Conservation (phyloP, 1,284 basidiomycete genomes). For the Fomitiporia mediterranea region DNA sequence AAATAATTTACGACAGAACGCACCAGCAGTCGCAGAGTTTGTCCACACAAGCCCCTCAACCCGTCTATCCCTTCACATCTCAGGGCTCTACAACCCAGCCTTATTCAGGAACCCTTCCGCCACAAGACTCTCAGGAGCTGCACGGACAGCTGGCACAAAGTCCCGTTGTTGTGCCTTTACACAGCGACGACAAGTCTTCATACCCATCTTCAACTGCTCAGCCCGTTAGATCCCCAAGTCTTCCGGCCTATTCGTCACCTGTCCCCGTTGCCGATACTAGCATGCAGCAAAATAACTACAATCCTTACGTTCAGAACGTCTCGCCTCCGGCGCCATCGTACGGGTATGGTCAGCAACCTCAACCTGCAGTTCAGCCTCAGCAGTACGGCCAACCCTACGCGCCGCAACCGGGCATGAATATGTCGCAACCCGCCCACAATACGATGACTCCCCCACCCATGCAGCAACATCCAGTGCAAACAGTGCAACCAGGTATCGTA, state of each 20-base stretch:
- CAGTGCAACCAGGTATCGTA: conserved; percentile 15
- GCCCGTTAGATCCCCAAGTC: not conserved
- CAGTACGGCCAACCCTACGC: too few relatives aligned
- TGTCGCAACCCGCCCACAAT: too few relatives aligned
- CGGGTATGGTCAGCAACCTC: not conserved
- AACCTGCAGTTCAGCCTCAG: not conserved
- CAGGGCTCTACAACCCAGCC: not conserved
- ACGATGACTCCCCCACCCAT: not conserved
- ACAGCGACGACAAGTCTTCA: not conserved
- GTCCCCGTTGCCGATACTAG: not conserved
- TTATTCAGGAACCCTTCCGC: not conserved
- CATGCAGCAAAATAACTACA: not conserved
- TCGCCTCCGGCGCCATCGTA: not conserved
- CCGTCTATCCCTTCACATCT: not conserved
- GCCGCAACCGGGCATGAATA: not conserved
- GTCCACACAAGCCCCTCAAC: not conserved
- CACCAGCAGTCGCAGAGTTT: conserved; percentile 3
- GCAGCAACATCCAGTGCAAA: not conserved
- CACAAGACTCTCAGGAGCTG: not conserved
- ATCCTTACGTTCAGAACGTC: not conserved
- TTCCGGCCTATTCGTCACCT: not conserved
- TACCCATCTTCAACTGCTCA: not conserved
- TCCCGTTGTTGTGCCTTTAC: not conserved
- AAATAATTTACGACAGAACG: not conserved
- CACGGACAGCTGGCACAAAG: not conserved